These are phyloP conservation scores for Schwanniomyces vanrijiae DNA, from an alignment of 805 yeast genomes.

Conservation along the genomic window DNA sequence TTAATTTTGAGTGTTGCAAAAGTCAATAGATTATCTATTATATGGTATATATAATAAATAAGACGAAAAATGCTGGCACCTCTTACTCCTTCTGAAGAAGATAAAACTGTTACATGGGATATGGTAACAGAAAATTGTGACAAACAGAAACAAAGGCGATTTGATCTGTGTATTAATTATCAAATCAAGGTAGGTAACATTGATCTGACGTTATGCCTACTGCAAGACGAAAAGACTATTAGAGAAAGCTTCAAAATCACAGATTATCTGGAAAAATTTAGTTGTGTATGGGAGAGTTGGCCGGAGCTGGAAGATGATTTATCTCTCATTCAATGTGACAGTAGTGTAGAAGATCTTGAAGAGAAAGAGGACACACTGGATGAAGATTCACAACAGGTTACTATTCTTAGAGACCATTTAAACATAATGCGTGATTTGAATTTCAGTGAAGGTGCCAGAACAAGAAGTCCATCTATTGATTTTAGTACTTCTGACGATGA, in stretches of 20 bases:
- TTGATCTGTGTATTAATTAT: not conserved
- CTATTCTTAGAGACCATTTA: constrained; percentile 4
- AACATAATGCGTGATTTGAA: constrained; percentile 4
- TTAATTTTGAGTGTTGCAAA: not conserved
- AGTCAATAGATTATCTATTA: not conserved
- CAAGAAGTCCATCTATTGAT: not conserved
- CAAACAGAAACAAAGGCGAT: not conserved
- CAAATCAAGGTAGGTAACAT: not conserved
- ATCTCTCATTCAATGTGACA: not conserved
- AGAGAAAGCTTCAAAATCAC: not conserved
- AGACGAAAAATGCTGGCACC: not conserved
- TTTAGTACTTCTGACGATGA: not conserved
- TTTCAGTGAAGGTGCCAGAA: not conserved
- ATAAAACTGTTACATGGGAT: not conserved
- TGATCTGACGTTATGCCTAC: not conserved
- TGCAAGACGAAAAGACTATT: not conserved
- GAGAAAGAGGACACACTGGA: not conserved
- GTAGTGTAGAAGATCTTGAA: not conserved
- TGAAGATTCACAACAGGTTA: not conserved
- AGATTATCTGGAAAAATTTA: not conserved
- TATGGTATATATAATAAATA: not conserved
- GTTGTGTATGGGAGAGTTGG: not conserved
- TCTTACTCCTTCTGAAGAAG: not conserved
- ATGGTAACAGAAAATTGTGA: not conserved
- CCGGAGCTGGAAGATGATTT: not conserved